phyloP scores from a whole-genome alignment of 768 basidiomycete species.

The Pluteus cervinus region DNA sequence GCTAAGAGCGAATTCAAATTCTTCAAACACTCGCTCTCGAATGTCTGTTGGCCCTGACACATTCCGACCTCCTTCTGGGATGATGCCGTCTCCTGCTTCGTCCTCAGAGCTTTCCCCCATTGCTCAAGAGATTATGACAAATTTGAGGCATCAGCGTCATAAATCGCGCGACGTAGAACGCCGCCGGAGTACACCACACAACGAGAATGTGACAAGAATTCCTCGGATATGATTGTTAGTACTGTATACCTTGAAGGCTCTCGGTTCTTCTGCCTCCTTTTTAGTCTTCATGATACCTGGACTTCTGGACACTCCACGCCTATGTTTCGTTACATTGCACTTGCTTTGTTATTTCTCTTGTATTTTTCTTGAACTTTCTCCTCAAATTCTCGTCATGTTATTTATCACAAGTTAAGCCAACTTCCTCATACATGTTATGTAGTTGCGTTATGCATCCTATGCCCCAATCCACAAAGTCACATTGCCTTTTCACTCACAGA shows the following conservation, averaged over 20 bases:
- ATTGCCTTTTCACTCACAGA: no score
- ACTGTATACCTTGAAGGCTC: neutral
- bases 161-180: slow-evolving; percentile 31
- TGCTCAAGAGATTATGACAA: slow-evolving; percentile 61
- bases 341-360: slow-evolving; percentile 2
- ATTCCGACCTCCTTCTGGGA: slow-evolving; percentile 39
- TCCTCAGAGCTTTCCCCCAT: slow-evolving; percentile 72
- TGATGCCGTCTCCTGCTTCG: slow-evolving; percentile 55
- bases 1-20: slow-evolving; percentile 30
- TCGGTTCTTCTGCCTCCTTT: neutral
- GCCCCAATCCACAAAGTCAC: no score
- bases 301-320: neutral
- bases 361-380: no score
- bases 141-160: slow-evolving; percentile 45
- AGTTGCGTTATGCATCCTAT: no score
- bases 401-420: no score
- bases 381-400: no score
- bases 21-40: slow-evolving; percentile 24
- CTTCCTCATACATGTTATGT: no score
- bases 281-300: neutral
- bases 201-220: slow-evolving; percentile 9
- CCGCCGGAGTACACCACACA: slow-evolving; percentile 13
- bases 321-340: neutral
- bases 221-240: slow-evolving; percentile 3
- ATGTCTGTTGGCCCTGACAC: slow-evolving; percentile 35